Evolutionary conservation across 768 basidiomycete species (phyloP).

Genomic region (Macrolepiota dolichaula): DNA sequence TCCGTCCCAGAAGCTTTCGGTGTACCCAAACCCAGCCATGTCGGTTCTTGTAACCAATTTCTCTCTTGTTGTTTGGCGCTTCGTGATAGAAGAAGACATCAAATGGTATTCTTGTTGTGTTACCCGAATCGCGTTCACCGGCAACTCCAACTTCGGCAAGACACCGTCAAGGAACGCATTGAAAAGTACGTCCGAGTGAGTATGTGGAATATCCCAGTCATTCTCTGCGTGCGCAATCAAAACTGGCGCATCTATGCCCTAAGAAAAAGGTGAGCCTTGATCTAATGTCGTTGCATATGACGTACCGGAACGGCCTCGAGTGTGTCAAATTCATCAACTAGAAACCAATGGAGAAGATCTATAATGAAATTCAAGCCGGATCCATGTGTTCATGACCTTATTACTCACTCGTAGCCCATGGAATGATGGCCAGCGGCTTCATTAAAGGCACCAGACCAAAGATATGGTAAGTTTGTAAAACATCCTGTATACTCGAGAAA

Average conservation of each 20-base stretch:
- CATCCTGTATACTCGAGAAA: conserved; percentile 56
- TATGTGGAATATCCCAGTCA: conserved; percentile 75
- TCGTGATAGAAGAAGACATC: conserved; percentile 34
- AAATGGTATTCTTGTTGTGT: conserved; percentile 40
- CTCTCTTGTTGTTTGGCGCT: conserved; percentile 38
- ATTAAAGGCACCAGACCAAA: conserved; percentile 69
- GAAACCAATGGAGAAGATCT: conserved; percentile 49
- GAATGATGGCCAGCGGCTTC: conserved; percentile 65
- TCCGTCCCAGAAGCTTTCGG: conserved; percentile 45
- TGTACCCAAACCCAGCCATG: conserved; percentile 54
- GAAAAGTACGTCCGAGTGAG: conserved; percentile 74
- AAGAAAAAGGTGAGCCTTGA: conserved; percentile 19
- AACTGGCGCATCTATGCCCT: conserved; percentile 68
- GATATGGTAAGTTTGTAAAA: conserved; percentile 69
- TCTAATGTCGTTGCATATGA: background rate
- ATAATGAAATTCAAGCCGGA: conserved; percentile 15
- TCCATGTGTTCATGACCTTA: background rate
- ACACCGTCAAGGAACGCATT: conserved; percentile 63
- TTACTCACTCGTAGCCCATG: conserved; percentile 58
- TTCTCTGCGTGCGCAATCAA: conserved; percentile 76
- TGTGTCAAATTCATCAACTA: conserved; percentile 60
- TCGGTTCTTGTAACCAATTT: conserved; percentile 41
- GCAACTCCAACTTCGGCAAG: conserved; percentile 43
- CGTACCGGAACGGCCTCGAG: conserved; percentile 59
- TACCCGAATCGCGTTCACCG: conserved; percentile 22